Evolutionary conservation across 2,329 filamentous ascomycete genomes (phyloP).

Genomic region (Setomelanomma holmii): DNA sequence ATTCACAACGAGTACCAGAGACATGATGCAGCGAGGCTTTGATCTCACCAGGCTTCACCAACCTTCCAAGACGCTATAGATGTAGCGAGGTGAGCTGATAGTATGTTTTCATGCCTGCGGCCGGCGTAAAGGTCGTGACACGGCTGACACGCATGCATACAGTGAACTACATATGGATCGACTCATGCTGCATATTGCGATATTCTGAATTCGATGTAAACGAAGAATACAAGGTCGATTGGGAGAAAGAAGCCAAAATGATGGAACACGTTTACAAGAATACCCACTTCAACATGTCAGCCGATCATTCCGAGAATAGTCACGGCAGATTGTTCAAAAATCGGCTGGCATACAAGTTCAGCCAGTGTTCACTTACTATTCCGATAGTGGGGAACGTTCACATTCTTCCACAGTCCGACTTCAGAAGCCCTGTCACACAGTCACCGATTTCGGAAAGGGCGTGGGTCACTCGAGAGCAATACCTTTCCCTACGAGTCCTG

Average conservation of each 20-base stretch:
- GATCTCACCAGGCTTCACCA: neutral
- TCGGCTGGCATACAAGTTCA: slow-evolving; percentile 1
- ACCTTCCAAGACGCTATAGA: slow-evolving; percentile 1
- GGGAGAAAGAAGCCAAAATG: slow-evolving; percentile 6
- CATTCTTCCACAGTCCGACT: slow-evolving; percentile 1
- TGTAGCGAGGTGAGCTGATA: slow-evolving; percentile 1
- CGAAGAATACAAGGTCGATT: neutral
- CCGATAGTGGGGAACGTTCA: neutral
- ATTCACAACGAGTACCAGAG: neutral
- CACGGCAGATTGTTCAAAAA: neutral
- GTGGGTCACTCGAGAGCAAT: slow-evolving; percentile 4
- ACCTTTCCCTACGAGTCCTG: neutral
- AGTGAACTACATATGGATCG: slow-evolving; percentile 13
- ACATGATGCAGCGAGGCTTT: neutral
- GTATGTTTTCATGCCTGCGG: neutral
- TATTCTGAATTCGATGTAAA: neutral
- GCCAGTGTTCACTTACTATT: slow-evolving; percentile 1
- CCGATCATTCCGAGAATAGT: slow-evolving; percentile 3
- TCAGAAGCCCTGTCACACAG: neutral
- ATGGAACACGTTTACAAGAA: slow-evolving; percentile 8
- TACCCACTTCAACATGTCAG: slow-evolving; percentile 7
- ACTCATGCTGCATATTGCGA: slow-evolving; percentile 9
- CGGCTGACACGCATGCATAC: neutral
- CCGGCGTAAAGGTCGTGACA: no score
- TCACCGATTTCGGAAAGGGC: slow-evolving; percentile 1